These are phyloP conservation scores for Diaporthe humulicola DNA, from an alignment of 2,329 filamentous ascomycete genomes.

Conservation along the genomic window DNA sequence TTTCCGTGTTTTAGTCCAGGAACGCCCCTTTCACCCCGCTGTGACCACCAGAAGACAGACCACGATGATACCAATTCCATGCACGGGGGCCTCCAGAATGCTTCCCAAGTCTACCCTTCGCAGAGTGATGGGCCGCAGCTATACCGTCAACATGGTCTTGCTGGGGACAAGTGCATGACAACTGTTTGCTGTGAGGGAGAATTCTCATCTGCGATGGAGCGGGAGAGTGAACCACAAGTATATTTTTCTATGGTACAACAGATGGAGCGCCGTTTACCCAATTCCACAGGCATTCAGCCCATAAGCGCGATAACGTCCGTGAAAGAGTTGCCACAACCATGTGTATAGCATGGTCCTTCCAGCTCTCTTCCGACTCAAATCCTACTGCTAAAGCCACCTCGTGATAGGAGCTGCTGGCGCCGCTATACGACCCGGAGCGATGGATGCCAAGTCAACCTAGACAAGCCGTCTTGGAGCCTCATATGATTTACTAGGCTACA, in stretches of 20 bases:
- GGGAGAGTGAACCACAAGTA: neutral
- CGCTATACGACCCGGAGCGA: neutral
- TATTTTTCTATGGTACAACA: neutral
- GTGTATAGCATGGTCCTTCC: neutral
- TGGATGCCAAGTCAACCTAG: constrained; percentile 13
- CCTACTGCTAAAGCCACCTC: constrained; percentile 7
- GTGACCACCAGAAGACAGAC: neutral
- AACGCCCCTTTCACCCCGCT: constrained; percentile 5
- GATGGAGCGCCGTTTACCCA: neutral
- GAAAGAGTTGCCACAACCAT: neutral
- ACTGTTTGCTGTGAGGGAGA: neutral
- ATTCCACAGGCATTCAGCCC: neutral
- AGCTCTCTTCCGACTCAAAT: neutral
- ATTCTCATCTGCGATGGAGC: neutral
- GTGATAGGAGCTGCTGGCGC: neutral
- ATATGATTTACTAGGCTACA: neutral
- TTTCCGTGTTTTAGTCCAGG: constrained; percentile 20
- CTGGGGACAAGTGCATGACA: neutral
- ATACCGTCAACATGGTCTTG: neutral
- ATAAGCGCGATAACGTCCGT: neutral
- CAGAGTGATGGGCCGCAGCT: no score
- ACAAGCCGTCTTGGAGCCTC: constrained; percentile 3
- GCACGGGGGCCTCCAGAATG: neutral
- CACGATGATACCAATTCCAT: neutral
- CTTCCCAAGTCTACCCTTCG: no score